Evolutionary conservation across 148 eudicot species (phyloP).

Genomic region (Spergularia marina): DNA sequence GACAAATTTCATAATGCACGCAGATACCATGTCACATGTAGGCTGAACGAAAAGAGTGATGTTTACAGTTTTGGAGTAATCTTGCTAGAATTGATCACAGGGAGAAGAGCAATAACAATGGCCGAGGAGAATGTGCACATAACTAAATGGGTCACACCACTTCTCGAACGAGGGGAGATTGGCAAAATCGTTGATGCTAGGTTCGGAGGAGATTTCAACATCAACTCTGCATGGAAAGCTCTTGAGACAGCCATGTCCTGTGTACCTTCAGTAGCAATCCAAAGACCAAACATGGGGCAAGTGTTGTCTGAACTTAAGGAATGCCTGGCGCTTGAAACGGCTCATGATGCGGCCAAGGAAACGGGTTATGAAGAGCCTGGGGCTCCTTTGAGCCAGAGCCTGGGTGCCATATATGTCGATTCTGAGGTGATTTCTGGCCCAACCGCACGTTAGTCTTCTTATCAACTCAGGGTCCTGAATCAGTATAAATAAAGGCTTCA

Average conservation of each 20-base stretch:
- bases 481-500: too few species aligned
- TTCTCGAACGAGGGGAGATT: conserved; percentile 25
- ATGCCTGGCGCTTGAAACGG: conserved; percentile 25
- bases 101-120: conserved; percentile 18
- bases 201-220: conserved; percentile 20
- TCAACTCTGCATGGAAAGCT: conserved; percentile 26
- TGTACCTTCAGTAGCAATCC: conserved; percentile 11
- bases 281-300: conserved; percentile 34
- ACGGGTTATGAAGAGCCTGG: too few species aligned
- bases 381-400: neutral
- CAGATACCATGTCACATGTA: conserved; percentile 28
- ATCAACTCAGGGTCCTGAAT: too few species aligned
- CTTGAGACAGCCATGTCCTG: conserved; percentile 34
- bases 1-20: neutral
- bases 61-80: conserved; percentile 41
- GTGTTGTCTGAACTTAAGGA: conserved; percentile 33
- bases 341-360: neutral
- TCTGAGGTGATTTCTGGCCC: too few species aligned
- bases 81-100: conserved; percentile 36
- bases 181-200: conserved; percentile 27
- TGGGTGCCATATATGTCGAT: too few species aligned
- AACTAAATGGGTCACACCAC: conserved; percentile 20
- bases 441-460: too few species aligned
- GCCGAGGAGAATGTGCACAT: neutral
- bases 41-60: conserved; percentile 34